Percentiles rank a stretch among this genome's conserved stretches.
phyloP scores from a whole-genome alignment of 2,329 filamentous ascomycete genomes.

The Rhynchosporium graminicola region DNA sequence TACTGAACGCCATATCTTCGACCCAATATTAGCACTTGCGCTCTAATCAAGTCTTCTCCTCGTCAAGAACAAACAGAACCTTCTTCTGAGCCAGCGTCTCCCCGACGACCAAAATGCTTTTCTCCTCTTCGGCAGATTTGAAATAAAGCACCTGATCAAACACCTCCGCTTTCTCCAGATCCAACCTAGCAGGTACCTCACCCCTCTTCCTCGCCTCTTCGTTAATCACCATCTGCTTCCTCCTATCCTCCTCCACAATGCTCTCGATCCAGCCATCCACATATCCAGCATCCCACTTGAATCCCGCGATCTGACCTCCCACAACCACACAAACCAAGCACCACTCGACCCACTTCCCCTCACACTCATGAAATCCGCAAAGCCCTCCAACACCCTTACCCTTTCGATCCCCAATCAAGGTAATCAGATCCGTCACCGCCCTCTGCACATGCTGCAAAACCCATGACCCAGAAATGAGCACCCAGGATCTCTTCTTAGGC shows the following conservation, averaged over 20 bases:
- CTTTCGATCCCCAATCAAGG: neutral
- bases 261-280: conserved; percentile 21
- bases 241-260: conserved; percentile 3
- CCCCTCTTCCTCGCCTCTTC: conserved; percentile 16
- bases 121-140: too few species aligned
- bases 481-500: conserved; percentile 4
- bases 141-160: too few species aligned
- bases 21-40: too few species aligned
- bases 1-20: too few species aligned
- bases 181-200: neutral
- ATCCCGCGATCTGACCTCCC: conserved; percentile 11
- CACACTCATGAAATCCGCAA: conserved; percentile 20
- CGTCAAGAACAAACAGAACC: neutral
- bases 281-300: conserved; percentile 21
- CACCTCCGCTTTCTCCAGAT: conserved; percentile 10
- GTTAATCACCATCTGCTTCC: neutral
- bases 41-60: neutral
- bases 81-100: conserved; percentile 7
- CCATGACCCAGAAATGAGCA: conserved; percentile 6
- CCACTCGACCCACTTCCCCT: conserved; percentile 18
- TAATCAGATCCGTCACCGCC: conserved; percentile 8
- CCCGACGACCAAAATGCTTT: too few species aligned
- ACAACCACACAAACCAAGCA: conserved; percentile 16
- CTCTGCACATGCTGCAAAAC: conserved; percentile 7
- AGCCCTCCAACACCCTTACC: neutral